phyloP scores from a whole-genome alignment of 2,329 filamentous ascomycete genomes.

The Aspergillus sp. region DNA sequence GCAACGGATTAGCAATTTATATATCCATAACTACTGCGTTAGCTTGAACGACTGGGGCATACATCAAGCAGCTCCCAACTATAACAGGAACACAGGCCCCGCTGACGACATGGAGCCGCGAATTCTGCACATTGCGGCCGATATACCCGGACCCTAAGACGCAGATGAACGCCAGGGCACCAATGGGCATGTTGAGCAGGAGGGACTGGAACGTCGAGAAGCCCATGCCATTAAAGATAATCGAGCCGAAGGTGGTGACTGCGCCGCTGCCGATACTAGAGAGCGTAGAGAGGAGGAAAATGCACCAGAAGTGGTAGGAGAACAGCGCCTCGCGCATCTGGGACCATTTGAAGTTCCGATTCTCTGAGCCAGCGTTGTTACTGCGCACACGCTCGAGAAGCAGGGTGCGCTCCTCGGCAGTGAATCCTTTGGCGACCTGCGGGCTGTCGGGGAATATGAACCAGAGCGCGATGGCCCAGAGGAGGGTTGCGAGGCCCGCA shows the following conservation, averaged over 20 bases:
- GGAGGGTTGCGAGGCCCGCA: constrained; percentile 3
- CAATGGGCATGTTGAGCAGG: constrained; percentile 10
- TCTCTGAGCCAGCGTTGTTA: constrained; percentile 10
- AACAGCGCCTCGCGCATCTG: constrained; percentile 6
- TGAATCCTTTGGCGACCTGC: constrained; percentile 4
- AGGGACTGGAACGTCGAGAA: constrained; percentile 9
- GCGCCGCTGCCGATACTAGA: constrained; percentile 7
- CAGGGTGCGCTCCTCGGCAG: not conserved
- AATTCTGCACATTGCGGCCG: constrained; percentile 5
- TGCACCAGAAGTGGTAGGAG: constrained; percentile 8
- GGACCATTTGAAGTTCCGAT: constrained; percentile 7
- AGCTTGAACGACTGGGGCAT: no score
- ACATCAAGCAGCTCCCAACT: constrained; percentile 11
- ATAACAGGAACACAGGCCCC: constrained; percentile 13
- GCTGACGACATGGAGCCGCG: constrained; percentile 7
- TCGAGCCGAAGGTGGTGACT: constrained; percentile 11
- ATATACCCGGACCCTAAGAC: constrained; percentile 13
- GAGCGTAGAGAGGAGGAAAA: constrained; percentile 6
- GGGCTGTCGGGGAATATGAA: constrained; percentile 12
- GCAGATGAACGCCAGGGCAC: constrained; percentile 9
- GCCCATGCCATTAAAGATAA: constrained; percentile 14
- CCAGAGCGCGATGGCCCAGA: constrained; percentile 10
- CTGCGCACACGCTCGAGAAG: constrained; percentile 3
- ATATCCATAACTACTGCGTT: no score
- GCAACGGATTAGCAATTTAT: not conserved